Evolutionary conservation across 345 rosid species (phyloP), one percentile per base, ranked within the genome.

Genomic region (Corchorus capsularis): DNA sequence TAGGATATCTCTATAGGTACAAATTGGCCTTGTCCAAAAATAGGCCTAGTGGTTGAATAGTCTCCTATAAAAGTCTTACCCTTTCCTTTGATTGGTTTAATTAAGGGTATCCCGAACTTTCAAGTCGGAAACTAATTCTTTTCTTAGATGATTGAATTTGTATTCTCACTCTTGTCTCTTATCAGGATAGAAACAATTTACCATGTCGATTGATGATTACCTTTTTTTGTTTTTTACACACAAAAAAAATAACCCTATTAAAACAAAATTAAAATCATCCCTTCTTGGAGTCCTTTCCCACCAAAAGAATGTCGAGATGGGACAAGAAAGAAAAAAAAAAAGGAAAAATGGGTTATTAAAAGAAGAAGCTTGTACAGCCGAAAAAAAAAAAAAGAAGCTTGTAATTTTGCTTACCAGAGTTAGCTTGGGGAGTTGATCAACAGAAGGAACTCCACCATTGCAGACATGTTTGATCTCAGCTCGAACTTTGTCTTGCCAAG

Each of bases 401-500:
- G 2, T 27, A 27, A 27, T 2, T 0, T 5, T 32, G 46, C 84
- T 80, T 87, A 96, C 99, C 91, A 83, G 39, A 17, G 92, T 81
- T 80, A 93, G 88, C 70, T 88, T 89, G 61, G 98, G 77, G 66
- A 96, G 94, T 53, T 91, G 95, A 34, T 92, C 93, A 67, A 88
- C 61, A n/a, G 92, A 78, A 8, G 93, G 94, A 65, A 82, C 72
- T 72, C 82, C 83, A 16, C 88, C 92, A 67, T 87, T 86, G 86
- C 91, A 93, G 86, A 93, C 91, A 46, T 85, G 83, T 3, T 77
- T 78, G 13, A 96, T 82, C 82, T 96, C 93, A 13, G 71, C 82
- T 0, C 99, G 80, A 20, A 92, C 89, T 63, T 85, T 92, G 8
- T 96, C 88, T 78, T 96, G 99, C 99, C 99, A 96, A 19, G 75